These are phyloP conservation scores for Prunus davidiana DNA, from an alignment of 306 rosid genomes.

Conservation along the genomic window DNA sequence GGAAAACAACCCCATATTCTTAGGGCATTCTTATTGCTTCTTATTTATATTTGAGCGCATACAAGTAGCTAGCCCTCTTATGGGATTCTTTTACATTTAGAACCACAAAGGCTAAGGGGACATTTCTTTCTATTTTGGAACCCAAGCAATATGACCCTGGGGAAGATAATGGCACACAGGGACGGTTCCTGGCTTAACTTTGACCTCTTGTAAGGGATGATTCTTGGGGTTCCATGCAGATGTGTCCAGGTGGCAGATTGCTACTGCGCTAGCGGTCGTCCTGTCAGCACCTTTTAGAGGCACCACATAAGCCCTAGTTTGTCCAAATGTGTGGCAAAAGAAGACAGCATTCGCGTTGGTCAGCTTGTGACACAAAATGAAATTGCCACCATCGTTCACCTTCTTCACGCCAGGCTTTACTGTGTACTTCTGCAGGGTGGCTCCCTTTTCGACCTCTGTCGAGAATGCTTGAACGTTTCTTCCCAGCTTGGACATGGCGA, in stretches of 20 bases:
- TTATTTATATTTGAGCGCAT: too few relatives aligned
- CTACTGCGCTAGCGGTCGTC: constrained; percentile 50
- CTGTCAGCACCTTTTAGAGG: constrained; percentile 49
- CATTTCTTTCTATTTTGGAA: too few relatives aligned
- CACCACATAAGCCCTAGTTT: constrained; percentile 38
- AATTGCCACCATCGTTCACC: not conserved
- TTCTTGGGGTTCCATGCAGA: constrained; percentile 75
- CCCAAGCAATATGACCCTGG: constrained; percentile 40
- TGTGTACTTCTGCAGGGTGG: too few relatives aligned
- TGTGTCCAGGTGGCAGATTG: constrained; percentile 64
- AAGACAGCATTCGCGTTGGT: constrained; percentile 12
- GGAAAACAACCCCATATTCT: too few relatives aligned
- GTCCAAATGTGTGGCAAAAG: constrained; percentile 52
- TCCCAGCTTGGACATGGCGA: constrained; percentile 59
- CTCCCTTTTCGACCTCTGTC: constrained; percentile 31
- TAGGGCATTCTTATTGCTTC: too few relatives aligned
- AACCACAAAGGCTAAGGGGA: too few relatives aligned
- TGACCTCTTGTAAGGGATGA: constrained; percentile 63
- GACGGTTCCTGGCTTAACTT: constrained; percentile 51
- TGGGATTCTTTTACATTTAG: too few relatives aligned
- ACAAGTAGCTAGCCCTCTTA: too few relatives aligned
- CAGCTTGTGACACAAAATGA: too few relatives aligned
- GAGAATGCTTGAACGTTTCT: constrained; percentile 41
- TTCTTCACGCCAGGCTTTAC: too few relatives aligned
- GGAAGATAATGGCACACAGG: constrained; percentile 71